Evolutionary conservation across 495 filamentous ascomycete species (phyloP).

Genomic region (Aspergillus egyptiacus): DNA sequence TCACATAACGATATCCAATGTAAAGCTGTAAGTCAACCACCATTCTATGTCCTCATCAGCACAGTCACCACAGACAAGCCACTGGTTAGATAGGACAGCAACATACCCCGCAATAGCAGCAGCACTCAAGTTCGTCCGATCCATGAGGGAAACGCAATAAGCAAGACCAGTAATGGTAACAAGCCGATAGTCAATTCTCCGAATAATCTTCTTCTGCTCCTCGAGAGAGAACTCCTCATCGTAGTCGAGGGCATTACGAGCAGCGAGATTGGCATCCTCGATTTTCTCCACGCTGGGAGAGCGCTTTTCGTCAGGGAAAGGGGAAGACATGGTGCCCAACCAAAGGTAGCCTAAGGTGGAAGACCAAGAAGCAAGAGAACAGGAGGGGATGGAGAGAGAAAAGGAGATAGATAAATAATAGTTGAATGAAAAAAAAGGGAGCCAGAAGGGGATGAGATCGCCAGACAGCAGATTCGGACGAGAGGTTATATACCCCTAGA

Average conservation of each 20-base stretch:
- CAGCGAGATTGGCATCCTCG: constrained; percentile 24
- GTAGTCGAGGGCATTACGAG: constrained; percentile 16
- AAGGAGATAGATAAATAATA: too few species aligned
- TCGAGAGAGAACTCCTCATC: constrained; percentile 33
- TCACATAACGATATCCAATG: constrained; percentile 37
- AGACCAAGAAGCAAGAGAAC: background rate
- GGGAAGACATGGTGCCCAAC: constrained; percentile 8
- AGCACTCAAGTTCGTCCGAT: constrained; percentile 59
- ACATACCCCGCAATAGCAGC: constrained; percentile 56
- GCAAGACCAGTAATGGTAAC: constrained; percentile 58
- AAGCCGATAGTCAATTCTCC: constrained; percentile 55
- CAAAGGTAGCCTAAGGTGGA: background rate
- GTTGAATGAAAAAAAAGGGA: too few species aligned
- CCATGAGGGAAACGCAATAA: constrained; percentile 63
- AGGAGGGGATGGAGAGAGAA: background rate
- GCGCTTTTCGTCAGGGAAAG: constrained; percentile 21
- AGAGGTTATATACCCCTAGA: too few species aligned
- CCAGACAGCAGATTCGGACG: too few species aligned
- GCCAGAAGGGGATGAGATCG: too few species aligned
- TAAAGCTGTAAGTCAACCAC: constrained; percentile 44
- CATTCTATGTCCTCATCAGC: constrained; percentile 31
- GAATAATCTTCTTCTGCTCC: constrained; percentile 46
- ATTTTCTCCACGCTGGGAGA: constrained; percentile 21
- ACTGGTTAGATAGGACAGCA: background rate
- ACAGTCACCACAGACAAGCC: background rate